A percentile compares a stretch with the other conserved stretches of the same genome.
phyloP scores from a whole-genome alignment of 371 early-diverging fungal genomes.

The Syncephalastrum sp. region DNA sequence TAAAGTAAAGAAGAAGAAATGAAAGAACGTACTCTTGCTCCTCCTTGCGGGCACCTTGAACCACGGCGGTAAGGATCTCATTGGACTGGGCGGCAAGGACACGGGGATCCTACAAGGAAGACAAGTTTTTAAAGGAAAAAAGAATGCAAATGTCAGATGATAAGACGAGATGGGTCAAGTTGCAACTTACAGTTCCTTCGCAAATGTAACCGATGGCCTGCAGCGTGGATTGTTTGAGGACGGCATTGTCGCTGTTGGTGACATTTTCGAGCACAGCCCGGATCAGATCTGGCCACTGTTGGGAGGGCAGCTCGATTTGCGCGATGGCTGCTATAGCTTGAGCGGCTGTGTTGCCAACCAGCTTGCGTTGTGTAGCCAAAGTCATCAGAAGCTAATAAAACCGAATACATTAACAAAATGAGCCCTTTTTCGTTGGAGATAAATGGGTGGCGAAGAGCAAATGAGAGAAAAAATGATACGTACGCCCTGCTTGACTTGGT shows the following conservation, averaged over 20 bases:
- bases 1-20: too few relatives aligned
- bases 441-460: too few relatives aligned
- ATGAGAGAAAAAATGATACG: slow-evolving; percentile 4
- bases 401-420: neutral
- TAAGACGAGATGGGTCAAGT: neutral
- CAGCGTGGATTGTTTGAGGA: slow-evolving; percentile 74
- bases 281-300: slow-evolving; percentile 88
- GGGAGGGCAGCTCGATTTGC: slow-evolving; percentile 83
- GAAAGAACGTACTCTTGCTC: slow-evolving; percentile 62
- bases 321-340: slow-evolving; percentile 90
- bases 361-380: slow-evolving; percentile 63
- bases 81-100: slow-evolving; percentile 79
- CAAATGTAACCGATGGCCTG: slow-evolving; percentile 91
- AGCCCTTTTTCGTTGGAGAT: too few relatives aligned
- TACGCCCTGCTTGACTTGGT: slow-evolving; percentile 61
- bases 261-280: slow-evolving; percentile 73
- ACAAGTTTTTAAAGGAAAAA: too few relatives aligned
- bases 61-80: slow-evolving; percentile 88
- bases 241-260: slow-evolving; percentile 51
- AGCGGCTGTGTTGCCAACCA: slow-evolving; percentile 74
- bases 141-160: neutral
- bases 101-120: slow-evolving; percentile 61
- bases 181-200: slow-evolving; percentile 74
- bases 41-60: slow-evolving; percentile 89
- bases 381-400: slow-evolving; percentile 62